phyloP scores from a whole-genome alignment of 73 alveolate species.

The Durusdinium trenchii region DNA sequence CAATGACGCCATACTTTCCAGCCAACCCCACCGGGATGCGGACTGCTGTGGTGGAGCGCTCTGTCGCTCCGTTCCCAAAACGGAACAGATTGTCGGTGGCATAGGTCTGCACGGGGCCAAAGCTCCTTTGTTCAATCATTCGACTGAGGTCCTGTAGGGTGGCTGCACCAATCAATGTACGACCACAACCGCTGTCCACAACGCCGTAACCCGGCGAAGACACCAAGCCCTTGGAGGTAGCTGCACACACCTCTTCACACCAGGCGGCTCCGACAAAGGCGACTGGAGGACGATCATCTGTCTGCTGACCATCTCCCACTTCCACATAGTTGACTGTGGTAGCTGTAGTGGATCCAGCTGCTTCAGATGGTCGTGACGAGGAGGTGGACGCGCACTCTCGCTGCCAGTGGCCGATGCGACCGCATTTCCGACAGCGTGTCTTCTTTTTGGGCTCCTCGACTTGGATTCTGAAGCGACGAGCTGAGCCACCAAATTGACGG shows the following conservation, averaged over 20 bases:
- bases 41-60: background rate
- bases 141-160: background rate
- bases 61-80: constrained; percentile 32
- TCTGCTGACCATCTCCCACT: background rate
- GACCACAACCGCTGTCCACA: constrained; percentile 28
- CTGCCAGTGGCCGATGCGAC: constrained; percentile 3
- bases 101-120: background rate
- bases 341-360: background rate
- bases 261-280: background rate
- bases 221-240: no score
- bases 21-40: background rate
- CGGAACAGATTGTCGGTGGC: background rate
- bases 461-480: background rate
- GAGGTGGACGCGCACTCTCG: background rate
- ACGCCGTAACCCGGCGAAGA: constrained; percentile 11
- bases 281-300: background rate
- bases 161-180: background rate
- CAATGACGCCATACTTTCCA: background rate
- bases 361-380: background rate
- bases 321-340: background rate
- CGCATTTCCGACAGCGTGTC: background rate
- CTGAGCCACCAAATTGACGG: background rate
- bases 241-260: no score
- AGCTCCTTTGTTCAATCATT: background rate
- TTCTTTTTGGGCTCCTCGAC: constrained; percentile 7